These are phyloP conservation scores for Pulveroboletus frians DNA, from an alignment of 768 basidiomycete genomes.

Conservation along the genomic window DNA sequence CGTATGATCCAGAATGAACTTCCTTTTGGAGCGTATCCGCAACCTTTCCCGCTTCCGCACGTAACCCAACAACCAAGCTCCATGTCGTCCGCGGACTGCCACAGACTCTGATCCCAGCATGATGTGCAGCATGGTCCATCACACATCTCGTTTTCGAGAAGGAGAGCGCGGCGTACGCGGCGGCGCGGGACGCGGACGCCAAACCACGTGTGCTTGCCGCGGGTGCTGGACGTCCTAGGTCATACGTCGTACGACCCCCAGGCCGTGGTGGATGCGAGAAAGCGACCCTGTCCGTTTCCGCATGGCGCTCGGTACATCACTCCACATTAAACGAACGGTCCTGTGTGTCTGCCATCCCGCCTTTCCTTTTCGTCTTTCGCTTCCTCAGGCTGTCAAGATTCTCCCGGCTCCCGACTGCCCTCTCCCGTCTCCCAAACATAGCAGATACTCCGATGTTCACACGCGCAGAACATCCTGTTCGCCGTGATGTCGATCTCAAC, in stretches of 20 bases:
- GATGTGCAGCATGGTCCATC: constrained; percentile 9
- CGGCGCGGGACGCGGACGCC: constrained; percentile 2
- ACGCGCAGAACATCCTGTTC: constrained; percentile 10
- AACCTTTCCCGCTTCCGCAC: constrained; percentile 6
- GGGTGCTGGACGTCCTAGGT: not conserved
- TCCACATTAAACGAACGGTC: not conserved
- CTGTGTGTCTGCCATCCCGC: not conserved
- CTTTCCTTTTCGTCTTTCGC: not conserved
- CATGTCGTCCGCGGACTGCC: constrained; percentile 21
- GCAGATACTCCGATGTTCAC: constrained; percentile 14
- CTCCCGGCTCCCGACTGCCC: constrained; percentile 5
- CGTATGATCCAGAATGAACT: constrained; percentile 4
- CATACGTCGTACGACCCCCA: constrained; percentile 2
- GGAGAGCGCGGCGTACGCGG: constrained; percentile 1
- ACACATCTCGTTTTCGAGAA: constrained; percentile 10
- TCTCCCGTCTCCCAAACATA: constrained; percentile 5
- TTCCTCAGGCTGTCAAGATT: constrained; percentile 11
- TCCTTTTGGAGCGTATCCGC: constrained; percentile 12
- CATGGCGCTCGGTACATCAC: constrained; percentile 7
- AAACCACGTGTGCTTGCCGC: constrained; percentile 4
- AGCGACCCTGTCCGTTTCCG: constrained; percentile 4
- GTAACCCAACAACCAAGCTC: constrained; percentile 15
- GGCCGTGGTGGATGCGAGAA: constrained; percentile 1
- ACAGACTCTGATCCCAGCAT: constrained; percentile 9
- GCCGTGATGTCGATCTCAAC: constrained; percentile 12